phyloP scores from a whole-genome alignment of 441 rosid species.

The Sinapis alba region DNA sequence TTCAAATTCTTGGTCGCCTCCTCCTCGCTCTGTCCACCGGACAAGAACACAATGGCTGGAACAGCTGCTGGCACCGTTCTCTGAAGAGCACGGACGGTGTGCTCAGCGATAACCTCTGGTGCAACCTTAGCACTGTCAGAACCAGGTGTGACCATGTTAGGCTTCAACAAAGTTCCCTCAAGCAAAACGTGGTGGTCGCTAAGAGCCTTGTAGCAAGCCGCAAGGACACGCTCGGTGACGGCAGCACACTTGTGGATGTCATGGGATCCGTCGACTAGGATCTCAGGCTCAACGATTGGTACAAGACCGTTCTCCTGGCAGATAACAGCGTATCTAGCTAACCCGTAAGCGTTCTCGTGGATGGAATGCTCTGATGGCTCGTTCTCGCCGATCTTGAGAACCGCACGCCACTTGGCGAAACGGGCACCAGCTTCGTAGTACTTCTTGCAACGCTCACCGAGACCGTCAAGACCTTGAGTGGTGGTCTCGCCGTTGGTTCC shows the following conservation, averaged over 20 bases:
- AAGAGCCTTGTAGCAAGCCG: constrained; percentile 98
- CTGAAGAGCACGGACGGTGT: constrained; percentile 80
- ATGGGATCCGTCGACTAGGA: constrained; percentile 95
- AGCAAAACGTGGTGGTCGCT: constrained; percentile 93
- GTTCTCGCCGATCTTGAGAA: constrained; percentile 75
- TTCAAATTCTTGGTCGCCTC: constrained; percentile 89
- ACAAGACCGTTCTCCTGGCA: constrained; percentile 98
- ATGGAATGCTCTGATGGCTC: constrained; percentile 85
- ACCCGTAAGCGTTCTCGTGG: constrained; percentile 84
- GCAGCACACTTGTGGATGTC: constrained; percentile 80
- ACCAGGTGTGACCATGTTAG: constrained; percentile 98
- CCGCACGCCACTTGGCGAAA: constrained; percentile 96
- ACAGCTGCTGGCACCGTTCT: constrained; percentile 89
- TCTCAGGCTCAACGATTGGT: constrained; percentile 95
- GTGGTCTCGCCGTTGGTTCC: constrained; percentile 91
- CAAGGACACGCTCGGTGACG: constrained; percentile 89
- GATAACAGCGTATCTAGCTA: constrained; percentile 87
- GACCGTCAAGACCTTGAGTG: constrained; percentile 90
- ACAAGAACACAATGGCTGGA: constrained; percentile 88
- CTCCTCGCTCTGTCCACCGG: constrained; percentile 95
- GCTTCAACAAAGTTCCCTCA: constrained; percentile 95
- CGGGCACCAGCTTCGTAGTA: constrained; percentile 95
- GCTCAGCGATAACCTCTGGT: constrained; percentile 75
- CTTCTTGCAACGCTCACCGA: constrained; percentile 84
- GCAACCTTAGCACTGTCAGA: constrained; percentile 85